These are phyloP conservation scores for Ustilago curta DNA, from an alignment of 1,284 basidiomycete genomes.

Conservation along the genomic window DNA sequence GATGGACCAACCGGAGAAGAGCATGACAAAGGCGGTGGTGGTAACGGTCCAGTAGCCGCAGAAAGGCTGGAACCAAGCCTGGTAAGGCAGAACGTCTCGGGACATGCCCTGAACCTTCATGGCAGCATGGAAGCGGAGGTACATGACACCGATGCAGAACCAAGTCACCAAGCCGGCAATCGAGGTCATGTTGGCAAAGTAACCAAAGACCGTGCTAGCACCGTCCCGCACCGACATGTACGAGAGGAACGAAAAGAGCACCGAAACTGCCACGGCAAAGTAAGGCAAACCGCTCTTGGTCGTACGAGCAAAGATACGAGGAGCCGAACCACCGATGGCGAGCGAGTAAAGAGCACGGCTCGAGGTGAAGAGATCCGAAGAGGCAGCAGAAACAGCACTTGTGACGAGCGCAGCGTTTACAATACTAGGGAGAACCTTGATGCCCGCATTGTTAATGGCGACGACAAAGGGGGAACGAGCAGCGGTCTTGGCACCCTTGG, in stretches of 20 bases:
- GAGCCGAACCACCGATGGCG: slow-evolving; percentile 82
- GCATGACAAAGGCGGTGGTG: slow-evolving; percentile 52
- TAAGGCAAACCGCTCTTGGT: slow-evolving; percentile 81
- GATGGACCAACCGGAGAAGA: slow-evolving; percentile 70
- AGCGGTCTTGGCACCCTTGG: slow-evolving; percentile 48
- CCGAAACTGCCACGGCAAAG: slow-evolving; percentile 77
- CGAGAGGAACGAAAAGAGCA: slow-evolving; percentile 77
- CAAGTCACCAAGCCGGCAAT: slow-evolving; percentile 82
- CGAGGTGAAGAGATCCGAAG: slow-evolving; percentile 82
- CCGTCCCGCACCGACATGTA: slow-evolving; percentile 73
- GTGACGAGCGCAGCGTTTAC: slow-evolving; percentile 83
- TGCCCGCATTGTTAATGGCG: slow-evolving; percentile 68
- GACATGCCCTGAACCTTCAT: slow-evolving; percentile 75
- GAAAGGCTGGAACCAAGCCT: slow-evolving; percentile 68
- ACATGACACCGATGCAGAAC: slow-evolving; percentile 83
- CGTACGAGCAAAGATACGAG: slow-evolving; percentile 77
- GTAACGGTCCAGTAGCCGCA: slow-evolving; percentile 51
- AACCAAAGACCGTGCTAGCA: slow-evolving; percentile 74
- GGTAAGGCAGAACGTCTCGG: slow-evolving; percentile 73
- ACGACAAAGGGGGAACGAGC: slow-evolving; percentile 54
- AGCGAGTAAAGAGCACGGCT: slow-evolving; percentile 81
- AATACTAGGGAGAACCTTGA: slow-evolving; percentile 69
- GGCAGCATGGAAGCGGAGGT: slow-evolving; percentile 80
- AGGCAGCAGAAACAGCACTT: slow-evolving; percentile 86
- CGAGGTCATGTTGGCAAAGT: slow-evolving; percentile 75